These are phyloP conservation scores for Neurospora intermedia DNA, from an alignment of 495 filamentous ascomycete genomes.

Conservation along the genomic window DNA sequence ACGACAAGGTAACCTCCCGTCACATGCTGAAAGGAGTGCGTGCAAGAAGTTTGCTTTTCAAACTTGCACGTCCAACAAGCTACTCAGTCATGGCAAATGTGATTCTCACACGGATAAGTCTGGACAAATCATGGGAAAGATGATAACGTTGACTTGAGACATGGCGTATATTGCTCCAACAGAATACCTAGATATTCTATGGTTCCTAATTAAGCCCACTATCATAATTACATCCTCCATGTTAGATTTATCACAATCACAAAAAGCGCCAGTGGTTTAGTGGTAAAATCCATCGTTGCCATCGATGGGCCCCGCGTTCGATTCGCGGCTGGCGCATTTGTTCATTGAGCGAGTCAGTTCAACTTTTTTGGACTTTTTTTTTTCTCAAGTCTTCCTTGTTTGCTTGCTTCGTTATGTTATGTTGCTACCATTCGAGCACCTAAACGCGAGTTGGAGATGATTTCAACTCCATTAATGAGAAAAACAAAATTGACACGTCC, in stretches of 20 bases:
- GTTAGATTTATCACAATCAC: neutral
- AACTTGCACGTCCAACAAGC: neutral
- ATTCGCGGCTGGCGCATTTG: slow-evolving; percentile 37
- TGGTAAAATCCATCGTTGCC: slow-evolving; percentile 46
- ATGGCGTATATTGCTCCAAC: neutral
- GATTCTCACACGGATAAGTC: neutral
- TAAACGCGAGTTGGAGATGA: neutral
- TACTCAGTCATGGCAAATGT: neutral
- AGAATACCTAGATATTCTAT: neutral
- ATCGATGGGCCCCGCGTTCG: slow-evolving; percentile 44
- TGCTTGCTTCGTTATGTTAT: neutral
- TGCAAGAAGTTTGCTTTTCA: too few relatives aligned
- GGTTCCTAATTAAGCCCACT: neutral
- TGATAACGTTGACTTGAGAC: too few relatives aligned
- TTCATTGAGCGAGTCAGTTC: neutral
- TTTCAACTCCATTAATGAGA: neutral
- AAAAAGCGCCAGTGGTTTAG: slow-evolving; percentile 32
- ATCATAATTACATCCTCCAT: neutral
- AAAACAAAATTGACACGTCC: neutral
- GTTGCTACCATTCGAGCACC: neutral
- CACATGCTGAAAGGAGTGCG: too few relatives aligned
- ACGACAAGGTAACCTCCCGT: too few relatives aligned
- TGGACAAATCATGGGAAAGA: neutral
- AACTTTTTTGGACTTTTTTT: too few relatives aligned
- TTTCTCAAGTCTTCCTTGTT: neutral